Percentiles rank a stretch among this genome's conserved stretches.
phyloP scores from a whole-genome alignment of 495 filamentous ascomycete genomes.

The Daldinia concentrica region DNA sequence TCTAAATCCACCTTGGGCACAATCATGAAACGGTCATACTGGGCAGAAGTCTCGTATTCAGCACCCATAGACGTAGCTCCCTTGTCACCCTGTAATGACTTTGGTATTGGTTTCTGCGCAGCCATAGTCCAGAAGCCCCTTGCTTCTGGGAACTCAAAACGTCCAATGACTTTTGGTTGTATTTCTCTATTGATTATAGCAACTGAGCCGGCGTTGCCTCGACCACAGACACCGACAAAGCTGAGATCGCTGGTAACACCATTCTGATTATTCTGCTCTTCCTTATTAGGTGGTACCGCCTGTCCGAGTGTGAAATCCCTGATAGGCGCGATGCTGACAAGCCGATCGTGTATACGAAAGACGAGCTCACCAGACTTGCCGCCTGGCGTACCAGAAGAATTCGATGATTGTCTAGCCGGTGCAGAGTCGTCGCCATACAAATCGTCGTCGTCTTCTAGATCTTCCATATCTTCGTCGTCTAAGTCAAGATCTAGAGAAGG shows the following conservation, averaged over 20 bases:
- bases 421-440: conserved; percentile 75
- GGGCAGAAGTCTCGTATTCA: conserved; percentile 60
- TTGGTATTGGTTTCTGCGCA: conserved; percentile 65
- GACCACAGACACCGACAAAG: conserved; percentile 75
- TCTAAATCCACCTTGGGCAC: conserved; percentile 68
- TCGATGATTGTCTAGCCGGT: conserved; percentile 28
- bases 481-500: conserved; percentile 53
- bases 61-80: conserved; percentile 58
- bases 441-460: conserved; percentile 65
- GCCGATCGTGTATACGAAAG: conserved; percentile 78
- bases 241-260: conserved; percentile 68
- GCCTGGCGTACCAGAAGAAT: conserved; percentile 35
- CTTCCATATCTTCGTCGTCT: conserved; percentile 67
- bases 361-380: conserved; percentile 67
- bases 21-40: conserved; percentile 75
- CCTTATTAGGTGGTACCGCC: conserved; percentile 43
- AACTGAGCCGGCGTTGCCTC: conserved; percentile 72
- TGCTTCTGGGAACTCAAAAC: conserved; percentile 69
- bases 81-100: conserved; percentile 61
- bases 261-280: conserved; percentile 53
- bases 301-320: conserved; percentile 58
- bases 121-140: conserved; percentile 71
- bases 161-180: conserved; percentile 69
- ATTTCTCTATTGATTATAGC: conserved; percentile 79
- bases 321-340: conserved; percentile 81